Evolutionary conservation across 2,329 filamentous ascomycete species (phyloP), one percentile per base, ranked within the genome.

Genomic region (Paraphoma sp.): DNA sequence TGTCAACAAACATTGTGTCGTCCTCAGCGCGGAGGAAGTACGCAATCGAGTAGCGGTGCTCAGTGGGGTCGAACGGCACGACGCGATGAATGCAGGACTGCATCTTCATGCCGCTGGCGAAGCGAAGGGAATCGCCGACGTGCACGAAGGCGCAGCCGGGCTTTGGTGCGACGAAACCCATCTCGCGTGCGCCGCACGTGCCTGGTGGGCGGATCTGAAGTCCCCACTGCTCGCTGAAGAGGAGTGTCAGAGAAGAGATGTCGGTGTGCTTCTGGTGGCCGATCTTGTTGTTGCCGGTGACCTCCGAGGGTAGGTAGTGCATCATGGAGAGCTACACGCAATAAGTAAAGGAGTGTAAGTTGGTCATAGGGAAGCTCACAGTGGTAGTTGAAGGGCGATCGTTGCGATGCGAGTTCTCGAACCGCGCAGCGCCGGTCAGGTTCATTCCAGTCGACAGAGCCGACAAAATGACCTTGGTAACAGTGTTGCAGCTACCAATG

Each of bases 1-100:
- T 80, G 73, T 86, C 84, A 46, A 77, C 78, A 70, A 86, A 85
- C 78, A 82, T 81, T 67, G 81, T 82, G 65, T 83, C 82, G 70
- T 86, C 79, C 77, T 86, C 83, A 50, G 84, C 81, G 36, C 84
- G 79, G 49, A 86, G 76, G 76, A 86, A 86, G 72, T 86, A 86
- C 12, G 84, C 84, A 59, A 86, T 83, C 9, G 81, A 84, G 79
- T 86, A 86, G 54, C 84, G 81, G 74, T 85, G 81, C 81, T 85
- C 81, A 41, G 69, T 64, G 18, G 79, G 77, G 72, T 84, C 71
- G 58, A 81, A 80, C 0, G 84, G 84, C 17, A 86, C 82, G 29
- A 86, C 84, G 55, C 83, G 78, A 77, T 86, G 84, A 69, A 86
- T 83, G 77, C 83, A 84, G 38, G 81, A 83, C 72, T 83, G 80